Base-by-base conservation (phyloP, 768 basidiomycete species). In the Lentinula detonsa region DNA sequence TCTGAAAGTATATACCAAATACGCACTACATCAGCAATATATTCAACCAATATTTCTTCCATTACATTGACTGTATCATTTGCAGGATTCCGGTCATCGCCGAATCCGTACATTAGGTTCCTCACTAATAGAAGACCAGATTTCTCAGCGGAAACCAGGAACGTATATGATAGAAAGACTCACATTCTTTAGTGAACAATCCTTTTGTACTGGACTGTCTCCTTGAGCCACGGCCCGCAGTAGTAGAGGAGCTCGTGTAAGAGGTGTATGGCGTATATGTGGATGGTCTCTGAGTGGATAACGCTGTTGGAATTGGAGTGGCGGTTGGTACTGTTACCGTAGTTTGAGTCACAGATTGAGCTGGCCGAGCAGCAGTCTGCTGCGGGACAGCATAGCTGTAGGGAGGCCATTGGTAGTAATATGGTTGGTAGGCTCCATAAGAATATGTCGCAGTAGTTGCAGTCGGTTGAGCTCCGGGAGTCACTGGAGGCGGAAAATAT, bases 101-200 rank as follows among this genome's bases (percentile, higher is more conserved):
- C 94, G 72, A 96, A 97, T 33, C 91, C 93, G 68, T 93, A 95
- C 93, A 94, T 93, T 55, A 95, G 75, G 63, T 81, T 90, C 66
- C 87, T 85, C 61, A 95, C 93, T 93, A 66, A 11, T 57, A 48
- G 8, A 23, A 23, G 21, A 40, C 34, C n/a, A 23, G 1, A 55
- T 43, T 42, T 56, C 9, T 59, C 34, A 39, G 42, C 39, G 13
- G 11, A 59, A 60, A 50, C 65, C 62, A 31, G 54, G 55, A 57
- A 62, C 57, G 60, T 58, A 64, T 62, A 21, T 65, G 31, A 48
- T 60, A 63, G 18, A 57, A 53, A 37, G 16, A 77, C 91, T 73
- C 68, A 91, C 91, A 72, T 74, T 93, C 91, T 83, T 91, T 92
- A 1, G 84, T 80, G 67, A 93, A 93, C 59, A 90, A 70, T 2